Conservation (phyloP, 2,329 filamentous ascomycete genomes). For the Madurella mycetomatis region DNA sequence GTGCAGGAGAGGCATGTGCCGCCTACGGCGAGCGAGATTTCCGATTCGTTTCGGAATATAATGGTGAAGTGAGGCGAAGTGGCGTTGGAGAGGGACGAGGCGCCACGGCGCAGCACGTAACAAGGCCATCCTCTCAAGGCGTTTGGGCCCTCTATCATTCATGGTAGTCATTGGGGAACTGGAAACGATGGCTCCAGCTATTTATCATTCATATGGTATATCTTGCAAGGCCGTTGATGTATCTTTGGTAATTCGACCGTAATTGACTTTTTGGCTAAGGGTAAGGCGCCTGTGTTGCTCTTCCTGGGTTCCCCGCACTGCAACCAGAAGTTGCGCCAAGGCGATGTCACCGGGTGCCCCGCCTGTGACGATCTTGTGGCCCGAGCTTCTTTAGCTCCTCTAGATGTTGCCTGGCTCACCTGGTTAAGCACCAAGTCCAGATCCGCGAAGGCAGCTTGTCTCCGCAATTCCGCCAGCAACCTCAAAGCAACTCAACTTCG, state of each 20-base stretch:
- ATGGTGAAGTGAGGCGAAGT: slow-evolving; percentile 39
- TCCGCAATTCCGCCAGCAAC: too few species aligned
- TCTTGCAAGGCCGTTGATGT: not conserved
- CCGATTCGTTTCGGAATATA: slow-evolving; percentile 52
- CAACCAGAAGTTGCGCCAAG: not conserved
- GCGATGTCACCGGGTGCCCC: slow-evolving; percentile 6
- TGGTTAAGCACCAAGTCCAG: too few species aligned
- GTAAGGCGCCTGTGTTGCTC: too few species aligned
- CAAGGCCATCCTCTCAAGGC: too few species aligned
- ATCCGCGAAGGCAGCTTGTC: too few species aligned
- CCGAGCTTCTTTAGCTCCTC: slow-evolving; percentile 18
- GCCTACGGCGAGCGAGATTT: slow-evolving; percentile 48
- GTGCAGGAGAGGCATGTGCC: slow-evolving; percentile 36
- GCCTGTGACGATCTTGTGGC: slow-evolving; percentile 18
- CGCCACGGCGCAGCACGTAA: too few species aligned
- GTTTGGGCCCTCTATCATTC: too few species aligned
- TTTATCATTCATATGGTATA: not conserved
- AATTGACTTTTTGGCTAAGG: not conserved
- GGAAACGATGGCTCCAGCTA: not conserved
- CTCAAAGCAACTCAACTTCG: too few species aligned
- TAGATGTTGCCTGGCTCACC: not conserved
- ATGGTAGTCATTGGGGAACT: too few species aligned
- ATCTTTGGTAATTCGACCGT: not conserved
- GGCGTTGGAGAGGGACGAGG: too few species aligned
- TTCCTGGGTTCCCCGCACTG: too few species aligned